phyloP scores from a whole-genome alignment of 352 stramenopile genomes.

The Nothophytophthora sp. region DNA sequence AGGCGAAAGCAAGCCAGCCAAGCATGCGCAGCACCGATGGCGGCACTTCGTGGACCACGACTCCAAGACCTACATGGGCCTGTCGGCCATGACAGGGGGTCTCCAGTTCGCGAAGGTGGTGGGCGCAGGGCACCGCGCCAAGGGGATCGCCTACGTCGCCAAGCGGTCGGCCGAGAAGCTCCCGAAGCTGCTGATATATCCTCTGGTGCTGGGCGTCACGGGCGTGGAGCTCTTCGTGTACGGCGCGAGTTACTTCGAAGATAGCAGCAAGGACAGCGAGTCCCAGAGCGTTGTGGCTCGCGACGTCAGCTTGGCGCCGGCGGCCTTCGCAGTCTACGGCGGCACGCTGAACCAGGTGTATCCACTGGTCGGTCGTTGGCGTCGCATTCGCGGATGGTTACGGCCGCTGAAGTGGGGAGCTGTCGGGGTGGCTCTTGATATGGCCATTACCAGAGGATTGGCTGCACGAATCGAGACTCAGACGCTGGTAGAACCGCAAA shows the following conservation, averaged over 20 bases:
- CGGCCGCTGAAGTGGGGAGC: constrained; percentile 29
- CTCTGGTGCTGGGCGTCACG: constrained; percentile 25
- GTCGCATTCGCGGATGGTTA: constrained; percentile 18
- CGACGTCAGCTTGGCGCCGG: constrained; percentile 23
- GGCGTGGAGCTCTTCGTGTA: constrained; percentile 24
- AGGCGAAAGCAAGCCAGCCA: constrained; percentile 3
- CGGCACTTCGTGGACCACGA: constrained; percentile 23
- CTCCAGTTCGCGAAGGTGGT: constrained; percentile 23
- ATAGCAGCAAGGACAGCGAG: constrained; percentile 11
- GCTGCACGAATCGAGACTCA: constrained; percentile 4
- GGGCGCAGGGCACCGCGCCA: constrained; percentile 17
- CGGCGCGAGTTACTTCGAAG: constrained; percentile 27
- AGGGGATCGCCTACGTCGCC: constrained; percentile 26
- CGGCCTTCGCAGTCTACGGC: constrained; percentile 27
- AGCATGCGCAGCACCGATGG: constrained; percentile 29
- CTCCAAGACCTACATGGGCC: constrained; percentile 26
- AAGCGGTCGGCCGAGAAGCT: constrained; percentile 27
- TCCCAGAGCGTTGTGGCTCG: constrained; percentile 11
- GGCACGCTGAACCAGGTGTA: constrained; percentile 29
- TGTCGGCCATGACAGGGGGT: constrained; percentile 25
- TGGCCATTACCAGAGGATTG: constrained; percentile 14
- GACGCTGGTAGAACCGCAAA: constrained; percentile 9
- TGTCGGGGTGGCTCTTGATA: constrained; percentile 17
- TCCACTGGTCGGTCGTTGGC: constrained; percentile 22
- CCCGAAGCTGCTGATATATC: constrained; percentile 26